Evolutionary conservation across 2,329 filamentous ascomycete species (phyloP).

Genomic region (Botrytis fabae): DNA sequence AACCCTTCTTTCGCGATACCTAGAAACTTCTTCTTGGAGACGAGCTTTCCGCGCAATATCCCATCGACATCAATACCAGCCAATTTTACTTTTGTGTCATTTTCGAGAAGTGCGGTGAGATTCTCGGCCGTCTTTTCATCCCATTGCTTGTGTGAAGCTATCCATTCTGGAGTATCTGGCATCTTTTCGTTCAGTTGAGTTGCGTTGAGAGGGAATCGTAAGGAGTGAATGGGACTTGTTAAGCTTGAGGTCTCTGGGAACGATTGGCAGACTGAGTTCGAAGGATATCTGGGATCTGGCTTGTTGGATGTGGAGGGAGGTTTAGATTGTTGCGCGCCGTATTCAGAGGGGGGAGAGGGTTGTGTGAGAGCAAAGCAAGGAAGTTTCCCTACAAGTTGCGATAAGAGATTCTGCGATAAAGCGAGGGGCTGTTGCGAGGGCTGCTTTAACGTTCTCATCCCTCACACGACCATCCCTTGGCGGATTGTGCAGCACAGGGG

Average conservation of each 20-base stretch:
- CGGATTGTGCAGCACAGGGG: accelerated
- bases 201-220: background rate
- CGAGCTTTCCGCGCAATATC: constrained; percentile 82
- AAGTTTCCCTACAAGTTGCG: background rate
- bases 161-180: constrained; percentile 20
- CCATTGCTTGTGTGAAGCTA: constrained; percentile 21
- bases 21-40: constrained; percentile 91
- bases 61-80: constrained; percentile 87
- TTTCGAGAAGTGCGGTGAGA: constrained; percentile 64
- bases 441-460: background rate
- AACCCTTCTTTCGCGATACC: constrained; percentile 79
- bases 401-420: constrained; percentile 14
- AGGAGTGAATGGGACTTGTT: background rate
- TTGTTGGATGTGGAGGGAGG: background rate
- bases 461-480: background rate
- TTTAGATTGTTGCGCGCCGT: background rate
- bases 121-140: constrained; percentile 59
- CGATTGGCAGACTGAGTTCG: background rate
- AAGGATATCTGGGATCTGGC: background rate
- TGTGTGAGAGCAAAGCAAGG: background rate
- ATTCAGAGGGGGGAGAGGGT: background rate
- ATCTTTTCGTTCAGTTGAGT: constrained; percentile 4
- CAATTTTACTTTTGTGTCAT: constrained; percentile 81
- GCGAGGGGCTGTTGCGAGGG: background rate
- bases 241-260: background rate